Evolutionary conservation across 2,329 filamentous ascomycete genomes (phyloP), one percentile per base, ranked within the genome.

Genomic region (Periconia sp.): DNA sequence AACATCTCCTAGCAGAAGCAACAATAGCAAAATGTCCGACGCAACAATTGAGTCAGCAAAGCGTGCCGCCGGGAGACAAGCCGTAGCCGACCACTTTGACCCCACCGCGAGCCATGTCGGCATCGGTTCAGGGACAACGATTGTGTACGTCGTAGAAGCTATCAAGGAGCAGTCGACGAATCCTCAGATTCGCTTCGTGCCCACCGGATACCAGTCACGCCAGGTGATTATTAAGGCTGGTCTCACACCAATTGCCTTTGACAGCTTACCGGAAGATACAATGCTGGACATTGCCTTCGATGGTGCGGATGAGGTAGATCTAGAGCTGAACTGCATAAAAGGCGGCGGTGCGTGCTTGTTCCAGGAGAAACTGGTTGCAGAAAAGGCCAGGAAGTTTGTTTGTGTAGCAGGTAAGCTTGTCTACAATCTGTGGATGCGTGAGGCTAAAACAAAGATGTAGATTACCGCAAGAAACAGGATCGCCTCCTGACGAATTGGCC

Each of bases 311-410:
- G 94, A 99, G 76, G 91, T 99, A 22, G 94, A 99, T 67, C 85
- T 89, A 33, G 88, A 95, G 38, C 75, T 99, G 47, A 99, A 97
- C 73, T 90, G 92, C 66, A 97, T 99, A 76, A 97, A 97, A 77
- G 94, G 94, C 40, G 94, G 94, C 36, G 94, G 94, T 45, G 94
- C 91, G n/a, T 99, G 94, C 72, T 75, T 97, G 43, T 95, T 96
- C 76, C 94, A 97, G 72, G 94, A 99, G 75, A 99, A 99, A 77
- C 79, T 99, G 24, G 92, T 99, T 4, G 92, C 92, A 4, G 83
- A 89, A 47, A 83, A 87, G 36, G 87, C 90, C 3, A 88, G 84
- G 71, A 88, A 89, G 66, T 96, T 96, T 63, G 80, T 96, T 50
- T 92, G 89, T 60, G 89, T 95, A 44, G 90, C 89, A 43, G 87